phyloP scores from a whole-genome alignment of 495 filamentous ascomycete species.

The Cryomyces antarcticus region DNA sequence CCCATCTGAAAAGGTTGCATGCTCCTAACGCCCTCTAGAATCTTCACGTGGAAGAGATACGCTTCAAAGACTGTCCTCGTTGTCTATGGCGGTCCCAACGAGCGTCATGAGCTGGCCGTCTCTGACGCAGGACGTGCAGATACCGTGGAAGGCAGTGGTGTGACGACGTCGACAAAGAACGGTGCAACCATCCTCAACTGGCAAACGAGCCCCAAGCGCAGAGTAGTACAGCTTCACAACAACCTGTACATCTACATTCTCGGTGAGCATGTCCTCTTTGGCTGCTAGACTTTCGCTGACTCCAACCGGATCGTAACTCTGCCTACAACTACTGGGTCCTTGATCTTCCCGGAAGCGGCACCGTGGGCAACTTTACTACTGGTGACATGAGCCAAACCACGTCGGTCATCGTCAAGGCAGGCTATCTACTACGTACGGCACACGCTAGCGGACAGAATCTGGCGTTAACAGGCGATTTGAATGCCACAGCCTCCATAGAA shows the following conservation, averaged over 20 bases:
- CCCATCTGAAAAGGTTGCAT: too few relatives aligned
- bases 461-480: slow-evolving; percentile 49
- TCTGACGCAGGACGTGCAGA: slow-evolving; percentile 20
- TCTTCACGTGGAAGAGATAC: slow-evolving; percentile 26
- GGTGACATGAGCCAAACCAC: slow-evolving; percentile 15
- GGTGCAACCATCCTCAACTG: slow-evolving; percentile 35
- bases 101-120: slow-evolving; percentile 49
- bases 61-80: slow-evolving; percentile 39
- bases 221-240: slow-evolving; percentile 31
- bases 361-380: slow-evolving; percentile 5
- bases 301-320: slow-evolving; percentile 34
- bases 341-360: slow-evolving; percentile 22
- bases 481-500: slow-evolving; percentile 44
- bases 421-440: slow-evolving; percentile 54
- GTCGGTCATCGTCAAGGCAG: slow-evolving; percentile 46
- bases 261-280: too few relatives aligned
- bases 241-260: slow-evolving; percentile 35
- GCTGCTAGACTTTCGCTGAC: too few relatives aligned
- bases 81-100: slow-evolving; percentile 48
- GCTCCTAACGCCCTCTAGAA: neutral
- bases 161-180: slow-evolving; percentile 20
- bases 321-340: slow-evolving; percentile 61
- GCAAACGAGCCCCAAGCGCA: slow-evolving; percentile 27
- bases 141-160: slow-evolving; percentile 30
- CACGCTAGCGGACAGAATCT: slow-evolving; percentile 28